Base-by-base conservation (phyloP, 2,329 filamentous ascomycete genomes). In the Pseudogymnoascus sp. region DNA sequence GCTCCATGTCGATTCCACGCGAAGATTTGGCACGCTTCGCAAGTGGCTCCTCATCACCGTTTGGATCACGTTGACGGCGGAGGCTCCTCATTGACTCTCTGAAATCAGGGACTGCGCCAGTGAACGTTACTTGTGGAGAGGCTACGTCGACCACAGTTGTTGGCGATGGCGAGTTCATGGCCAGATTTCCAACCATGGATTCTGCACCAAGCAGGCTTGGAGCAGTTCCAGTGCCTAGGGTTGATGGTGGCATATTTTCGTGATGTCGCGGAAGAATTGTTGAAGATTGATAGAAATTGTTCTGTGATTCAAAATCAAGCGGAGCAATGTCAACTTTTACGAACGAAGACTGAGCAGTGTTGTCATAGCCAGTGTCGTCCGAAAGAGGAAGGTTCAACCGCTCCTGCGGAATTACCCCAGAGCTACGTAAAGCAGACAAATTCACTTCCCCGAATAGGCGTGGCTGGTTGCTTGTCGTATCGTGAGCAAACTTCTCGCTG, bases 1-100 rank as follows among this genome's bases (percentile, higher is more conserved):
- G 79, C 3, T 82, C 81, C 19, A 77, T 75, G 67, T 87, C 83
- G 41, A 87, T 83, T 66, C 83, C 82, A 24, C 84, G 79, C n/a
- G 78, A 78, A 0, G 82, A 84, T 31, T 78, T 76, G 19, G 78
- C 77, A 61, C 78, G 79, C 60, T 84, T 76, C 22, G 79, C 78
- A 19, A 83, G 80, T 46, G 68, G 70, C 61, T 59, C 61, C 11
- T 67, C 68, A 53, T 68, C 67, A 7, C 59, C 53, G 53, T 60
- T 53, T 40, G 40, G 46, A n/a, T 73, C 70, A 7, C 72, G 70
- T 26, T 65, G 70, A 64, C 72, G 59, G 46, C 72, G 70, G 59
- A 73, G 68, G 60, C 71, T 73, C 10, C 56, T 50, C 37, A 64
- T 66, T 16, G 59, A 24, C 40, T 65, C 65, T 38, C 60, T 62